Percentiles rank a stretch among this genome's conserved stretches.
These are phyloP conservation scores for Fusarium sp. DNA, from an alignment of 2,329 filamentous ascomycete species.

Conservation along the genomic window DNA sequence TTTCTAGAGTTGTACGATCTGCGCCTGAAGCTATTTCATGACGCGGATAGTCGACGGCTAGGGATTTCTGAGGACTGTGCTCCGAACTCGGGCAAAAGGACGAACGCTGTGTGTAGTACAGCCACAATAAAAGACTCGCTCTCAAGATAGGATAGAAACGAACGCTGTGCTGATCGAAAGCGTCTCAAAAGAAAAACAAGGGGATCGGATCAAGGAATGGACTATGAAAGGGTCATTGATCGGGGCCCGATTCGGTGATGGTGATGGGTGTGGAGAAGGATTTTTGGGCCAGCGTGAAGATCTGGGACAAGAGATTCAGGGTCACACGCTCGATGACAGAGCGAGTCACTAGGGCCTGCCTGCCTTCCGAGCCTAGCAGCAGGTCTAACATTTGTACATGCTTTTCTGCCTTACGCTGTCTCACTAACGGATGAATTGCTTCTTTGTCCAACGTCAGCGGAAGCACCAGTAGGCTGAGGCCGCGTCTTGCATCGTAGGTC, in stretches of 20 bases:
- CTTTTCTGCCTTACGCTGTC: not conserved
- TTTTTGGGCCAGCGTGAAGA: constrained; percentile 7
- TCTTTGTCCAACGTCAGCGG: not conserved
- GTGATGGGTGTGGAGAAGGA: constrained; percentile 19
- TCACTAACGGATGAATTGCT: not conserved
- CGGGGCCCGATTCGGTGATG: constrained; percentile 14
- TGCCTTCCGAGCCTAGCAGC: not conserved
- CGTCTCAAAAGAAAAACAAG: not conserved
- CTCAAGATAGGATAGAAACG: not conserved
- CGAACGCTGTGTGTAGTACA: not conserved
- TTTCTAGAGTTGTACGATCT: constrained; percentile 22
- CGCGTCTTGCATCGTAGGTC: not conserved
- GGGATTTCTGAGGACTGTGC: not conserved
- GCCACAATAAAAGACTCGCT: not conserved
- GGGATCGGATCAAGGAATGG: not conserved
- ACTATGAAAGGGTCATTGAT: constrained; percentile 33
- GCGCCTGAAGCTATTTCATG: constrained; percentile 23
- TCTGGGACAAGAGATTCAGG: not conserved
- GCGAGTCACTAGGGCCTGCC: not conserved
- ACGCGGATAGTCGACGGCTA: constrained; percentile 7
- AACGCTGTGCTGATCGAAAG: not conserved
- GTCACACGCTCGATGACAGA: constrained; percentile 5
- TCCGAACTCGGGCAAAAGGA: not conserved
- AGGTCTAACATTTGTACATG: not conserved
- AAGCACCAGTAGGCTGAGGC: not conserved